Evolutionary conservation across 2,329 filamentous ascomycete species (phyloP).

Genomic region (Phaeoacremonium minimum): DNA sequence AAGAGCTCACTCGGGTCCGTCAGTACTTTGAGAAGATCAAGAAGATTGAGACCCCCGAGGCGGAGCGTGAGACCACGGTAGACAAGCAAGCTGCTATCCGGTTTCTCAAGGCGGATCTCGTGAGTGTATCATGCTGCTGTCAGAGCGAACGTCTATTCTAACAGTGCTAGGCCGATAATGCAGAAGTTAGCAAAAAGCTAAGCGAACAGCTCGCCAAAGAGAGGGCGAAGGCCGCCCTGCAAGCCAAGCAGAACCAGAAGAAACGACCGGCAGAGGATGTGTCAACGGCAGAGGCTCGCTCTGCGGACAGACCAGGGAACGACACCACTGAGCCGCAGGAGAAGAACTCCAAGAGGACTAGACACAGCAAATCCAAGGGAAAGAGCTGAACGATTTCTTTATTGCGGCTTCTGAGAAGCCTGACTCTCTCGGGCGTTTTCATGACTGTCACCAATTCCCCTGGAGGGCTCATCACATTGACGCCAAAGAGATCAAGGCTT

Average conservation of each 20-base stretch:
- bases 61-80: slow-evolving; percentile 48
- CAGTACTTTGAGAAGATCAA: slow-evolving; percentile 95
- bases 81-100: slow-evolving; percentile 76
- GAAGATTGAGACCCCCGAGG: slow-evolving; percentile 59
- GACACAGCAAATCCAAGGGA: slow-evolving; percentile 35
- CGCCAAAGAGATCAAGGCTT: no score
- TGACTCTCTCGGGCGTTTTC: no score
- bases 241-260: slow-evolving; percentile 18
- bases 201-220: slow-evolving; percentile 54
- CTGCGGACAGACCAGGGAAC: slow-evolving; percentile 13
- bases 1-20: slow-evolving; percentile 79
- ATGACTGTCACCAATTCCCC: no score
- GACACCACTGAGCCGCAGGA: slow-evolving; percentile 12
- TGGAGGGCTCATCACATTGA: no score
- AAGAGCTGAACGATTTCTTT: slow-evolving; percentile 9
- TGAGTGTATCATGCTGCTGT: slow-evolving; percentile 29
- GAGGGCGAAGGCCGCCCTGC: slow-evolving; percentile 44
- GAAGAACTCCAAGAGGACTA: slow-evolving; percentile 44
- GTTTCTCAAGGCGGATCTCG: slow-evolving; percentile 78
- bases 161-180: slow-evolving; percentile 40
- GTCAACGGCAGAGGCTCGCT: slow-evolving; percentile 3
- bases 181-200: slow-evolving; percentile 45
- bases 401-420: no score
- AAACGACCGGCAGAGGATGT: slow-evolving; percentile 23
- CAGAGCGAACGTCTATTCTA: not conserved